Conservation (phyloP, 176 grass and related monocot genomes). For the Cenchrus americanus region DNA sequence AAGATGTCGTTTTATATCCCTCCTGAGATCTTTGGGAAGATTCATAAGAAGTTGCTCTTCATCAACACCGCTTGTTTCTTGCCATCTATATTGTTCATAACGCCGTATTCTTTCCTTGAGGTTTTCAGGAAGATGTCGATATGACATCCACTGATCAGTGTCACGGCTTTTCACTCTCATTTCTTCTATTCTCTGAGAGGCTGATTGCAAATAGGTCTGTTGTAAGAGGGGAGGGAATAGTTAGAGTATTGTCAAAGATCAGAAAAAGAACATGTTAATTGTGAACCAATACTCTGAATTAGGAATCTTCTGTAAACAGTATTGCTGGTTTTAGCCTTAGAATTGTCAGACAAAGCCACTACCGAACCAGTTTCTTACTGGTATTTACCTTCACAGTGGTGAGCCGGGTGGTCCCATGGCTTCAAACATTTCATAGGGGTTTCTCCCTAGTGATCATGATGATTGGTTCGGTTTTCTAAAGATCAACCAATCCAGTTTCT, state of each 20-base stretch:
- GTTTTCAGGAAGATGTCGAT: conserved; percentile 78
- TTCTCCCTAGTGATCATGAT: not conserved
- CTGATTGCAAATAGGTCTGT: conserved; percentile 86
- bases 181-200: conserved; percentile 72
- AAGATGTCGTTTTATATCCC: conserved; percentile 86
- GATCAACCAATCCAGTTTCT: not conserved
- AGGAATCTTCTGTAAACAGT: not conserved
- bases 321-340: not conserved
- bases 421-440: not conserved
- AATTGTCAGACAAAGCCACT: no score
- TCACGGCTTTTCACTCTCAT: conserved; percentile 86
- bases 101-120: conserved; percentile 83
- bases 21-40: conserved; percentile 91
- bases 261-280: not conserved
- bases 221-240: not conserved
- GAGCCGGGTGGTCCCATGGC: not conserved
- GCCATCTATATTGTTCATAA: conserved; percentile 91
- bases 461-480: not conserved
- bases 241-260: not conserved
- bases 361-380: not conserved
- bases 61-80: conserved; percentile 89
- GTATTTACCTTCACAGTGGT: not conserved
- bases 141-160: conserved; percentile 86
- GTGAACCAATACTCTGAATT: not conserved
- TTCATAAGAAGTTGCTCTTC: conserved; percentile 77